Percentiles rank a stretch among this genome's conserved stretches.
Evolutionary conservation across 306 rosid species (phyloP).

Genomic region (Lathyrus sativus): DNA sequence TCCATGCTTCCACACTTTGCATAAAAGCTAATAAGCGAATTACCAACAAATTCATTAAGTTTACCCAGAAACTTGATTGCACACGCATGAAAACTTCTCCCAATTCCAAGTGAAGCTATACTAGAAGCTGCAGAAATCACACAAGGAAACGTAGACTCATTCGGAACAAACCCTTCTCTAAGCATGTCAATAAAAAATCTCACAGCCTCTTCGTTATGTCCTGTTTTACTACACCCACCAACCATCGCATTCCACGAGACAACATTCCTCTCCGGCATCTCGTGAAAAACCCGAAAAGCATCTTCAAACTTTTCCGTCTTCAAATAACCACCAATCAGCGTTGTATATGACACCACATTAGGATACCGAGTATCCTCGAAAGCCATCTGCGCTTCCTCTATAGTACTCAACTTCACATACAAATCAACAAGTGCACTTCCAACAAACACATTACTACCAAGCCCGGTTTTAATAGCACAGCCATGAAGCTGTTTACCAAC

Average conservation of each 20-base stretch:
- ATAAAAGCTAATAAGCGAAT: constrained; percentile 72
- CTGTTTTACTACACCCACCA: constrained; percentile 82
- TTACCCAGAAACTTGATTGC: constrained; percentile 77
- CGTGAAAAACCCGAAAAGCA: constrained; percentile 58
- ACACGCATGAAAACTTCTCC: constrained; percentile 77
- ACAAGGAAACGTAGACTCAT: constrained; percentile 79
- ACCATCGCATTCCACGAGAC: constrained; percentile 90
- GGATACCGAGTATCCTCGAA: constrained; percentile 59
- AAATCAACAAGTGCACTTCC: constrained; percentile 81
- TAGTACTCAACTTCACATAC: constrained; percentile 65
- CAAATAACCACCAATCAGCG: constrained; percentile 72
- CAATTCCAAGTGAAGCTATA: constrained; percentile 75
- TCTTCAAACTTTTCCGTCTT: constrained; percentile 60
- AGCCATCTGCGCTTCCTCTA: constrained; percentile 60
- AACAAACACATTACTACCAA: constrained; percentile 63
- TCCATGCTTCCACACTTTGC: constrained; percentile 91
- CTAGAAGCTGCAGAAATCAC: constrained; percentile 73
- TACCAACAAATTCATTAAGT: constrained; percentile 65
- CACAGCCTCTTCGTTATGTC: constrained; percentile 81
- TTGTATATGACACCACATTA: constrained; percentile 84
- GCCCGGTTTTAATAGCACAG: constrained; percentile 58
- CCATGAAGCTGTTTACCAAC: constrained; percentile 75
- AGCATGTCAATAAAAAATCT: constrained; percentile 67
- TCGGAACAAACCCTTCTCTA: constrained; percentile 65
- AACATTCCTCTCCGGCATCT: constrained; percentile 76